A percentile compares a stretch with the other conserved stretches of the same genome.
Evolutionary conservation across 345 rosid species (phyloP).

Genomic region (Noccaea caerulescens): DNA sequence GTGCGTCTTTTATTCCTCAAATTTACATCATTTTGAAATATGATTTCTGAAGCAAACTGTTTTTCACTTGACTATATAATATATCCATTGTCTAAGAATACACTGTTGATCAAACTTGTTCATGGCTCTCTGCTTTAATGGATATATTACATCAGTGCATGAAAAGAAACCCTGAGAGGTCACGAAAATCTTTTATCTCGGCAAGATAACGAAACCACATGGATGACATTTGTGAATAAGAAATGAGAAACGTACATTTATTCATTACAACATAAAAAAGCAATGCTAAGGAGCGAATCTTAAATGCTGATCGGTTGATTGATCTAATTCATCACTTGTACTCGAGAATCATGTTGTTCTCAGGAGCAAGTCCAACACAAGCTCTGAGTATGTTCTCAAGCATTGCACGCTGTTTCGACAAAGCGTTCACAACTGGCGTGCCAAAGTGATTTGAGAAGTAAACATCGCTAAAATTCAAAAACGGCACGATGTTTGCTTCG

Average conservation of each 20-base stretch:
- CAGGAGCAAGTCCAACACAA: constrained; percentile 95
- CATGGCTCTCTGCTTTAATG: too few relatives aligned
- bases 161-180: too few relatives aligned
- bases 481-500: constrained; percentile 25
- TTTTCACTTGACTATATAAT: too few relatives aligned
- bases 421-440: constrained; percentile 94
- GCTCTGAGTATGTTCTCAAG: constrained; percentile 97
- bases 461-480: background rate
- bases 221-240: constrained; percentile 1
- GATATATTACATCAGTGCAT: too few relatives aligned
- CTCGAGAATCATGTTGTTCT: constrained; percentile 98
- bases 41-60: background rate
- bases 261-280: constrained; percentile 15
- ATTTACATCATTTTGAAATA: background rate
- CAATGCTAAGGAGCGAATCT: constrained; percentile 12
- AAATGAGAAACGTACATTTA: constrained; percentile 1
- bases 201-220: constrained; percentile 6
- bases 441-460: too few relatives aligned
- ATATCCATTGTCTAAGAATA: too few relatives aligned
- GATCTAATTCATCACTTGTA: constrained; percentile 65
- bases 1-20: background rate
- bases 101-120: too few relatives aligned
- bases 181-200: background rate
- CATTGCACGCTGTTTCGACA: constrained; percentile 99
- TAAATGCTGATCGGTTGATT: background rate